Evolutionary conservation across 208 protist species (phyloP).

Genomic region (Herpetomonas tarakana): DNA sequence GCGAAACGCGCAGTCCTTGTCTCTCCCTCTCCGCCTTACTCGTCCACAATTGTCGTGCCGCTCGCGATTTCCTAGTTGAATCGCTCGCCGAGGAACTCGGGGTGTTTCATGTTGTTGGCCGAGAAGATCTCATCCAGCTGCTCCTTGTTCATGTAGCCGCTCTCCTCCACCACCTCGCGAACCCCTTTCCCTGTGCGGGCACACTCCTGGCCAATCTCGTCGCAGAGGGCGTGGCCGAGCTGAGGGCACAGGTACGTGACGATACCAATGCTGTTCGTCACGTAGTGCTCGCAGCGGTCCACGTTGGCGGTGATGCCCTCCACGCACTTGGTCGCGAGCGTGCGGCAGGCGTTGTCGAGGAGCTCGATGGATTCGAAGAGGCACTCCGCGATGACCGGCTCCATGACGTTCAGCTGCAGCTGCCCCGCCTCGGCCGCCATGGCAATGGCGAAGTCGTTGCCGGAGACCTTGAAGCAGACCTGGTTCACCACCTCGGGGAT

Average conservation of each 20-base stretch:
- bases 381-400: conserved; percentile 85
- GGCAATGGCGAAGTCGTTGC: conserved; percentile 80
- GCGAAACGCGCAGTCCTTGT: no score
- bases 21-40: no score
- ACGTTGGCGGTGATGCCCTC: conserved; percentile 74
- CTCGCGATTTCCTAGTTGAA: conserved; percentile 14
- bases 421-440: conserved; percentile 79
- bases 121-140: conserved; percentile 19
- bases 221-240: conserved; percentile 90
- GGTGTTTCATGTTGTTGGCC: conserved; percentile 15
- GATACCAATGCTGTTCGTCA: conserved; percentile 85
- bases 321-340: conserved; percentile 75
- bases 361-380: conserved; percentile 71
- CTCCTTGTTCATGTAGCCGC: not conserved
- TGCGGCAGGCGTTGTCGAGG: conserved; percentile 59
- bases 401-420: conserved; percentile 94
- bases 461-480: conserved; percentile 90
- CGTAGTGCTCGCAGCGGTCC: conserved; percentile 40
- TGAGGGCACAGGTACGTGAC: conserved; percentile 92
- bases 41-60: no score
- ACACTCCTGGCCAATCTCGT: conserved; percentile 66
- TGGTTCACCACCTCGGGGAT: conserved; percentile 93
- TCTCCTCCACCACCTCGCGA: conserved; percentile 10
- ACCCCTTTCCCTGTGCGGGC: conserved; percentile 16
- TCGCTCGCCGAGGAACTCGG: conserved; percentile 14